These are phyloP conservation scores for Ogataea siamensis DNA, from an alignment of 805 yeast genomes.

Conservation along the genomic window DNA sequence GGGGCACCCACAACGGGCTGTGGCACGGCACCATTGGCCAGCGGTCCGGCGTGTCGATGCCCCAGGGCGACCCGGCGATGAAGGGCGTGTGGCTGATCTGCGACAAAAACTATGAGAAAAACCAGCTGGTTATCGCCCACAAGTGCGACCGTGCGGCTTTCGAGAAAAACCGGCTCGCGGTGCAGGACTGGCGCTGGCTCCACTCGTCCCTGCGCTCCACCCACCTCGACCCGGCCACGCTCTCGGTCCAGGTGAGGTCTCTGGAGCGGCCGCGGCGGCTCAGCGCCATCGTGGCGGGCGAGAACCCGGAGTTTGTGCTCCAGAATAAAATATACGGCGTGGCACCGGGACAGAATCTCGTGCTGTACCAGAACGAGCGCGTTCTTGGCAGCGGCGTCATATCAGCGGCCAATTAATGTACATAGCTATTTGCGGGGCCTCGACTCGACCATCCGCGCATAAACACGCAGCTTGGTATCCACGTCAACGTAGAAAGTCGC, in stretches of 20 bases:
- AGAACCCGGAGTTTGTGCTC: slow-evolving; percentile 38
- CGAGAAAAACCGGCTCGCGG: slow-evolving; percentile 42
- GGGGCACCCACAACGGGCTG: slow-evolving; percentile 82
- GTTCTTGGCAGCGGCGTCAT: slow-evolving; percentile 67
- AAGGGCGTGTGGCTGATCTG: slow-evolving; percentile 86
- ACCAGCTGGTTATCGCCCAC: slow-evolving; percentile 75
- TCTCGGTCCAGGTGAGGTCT: slow-evolving; percentile 69
- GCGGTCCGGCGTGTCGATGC: slow-evolving; percentile 74
- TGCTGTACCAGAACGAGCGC: slow-evolving; percentile 61
- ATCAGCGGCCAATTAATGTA: slow-evolving; percentile 3
- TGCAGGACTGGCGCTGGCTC: slow-evolving; percentile 52
- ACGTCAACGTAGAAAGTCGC: slow-evolving; percentile 13
- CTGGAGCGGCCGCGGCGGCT: slow-evolving; percentile 55
- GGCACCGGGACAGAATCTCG: slow-evolving; percentile 87
- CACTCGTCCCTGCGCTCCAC: slow-evolving; percentile 18
- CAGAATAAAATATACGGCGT: slow-evolving; percentile 59
- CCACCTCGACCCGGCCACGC: slow-evolving; percentile 15
- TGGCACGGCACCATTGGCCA: slow-evolving; percentile 98
- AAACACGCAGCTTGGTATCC: slow-evolving; percentile 9
- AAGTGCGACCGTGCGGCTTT: slow-evolving; percentile 63
- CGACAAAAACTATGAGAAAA: slow-evolving; percentile 59
- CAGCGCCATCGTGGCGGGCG: slow-evolving; percentile 5
- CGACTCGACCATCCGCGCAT: slow-evolving; percentile 3
- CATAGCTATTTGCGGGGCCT: slow-evolving; percentile 3
- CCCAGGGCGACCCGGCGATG: slow-evolving; percentile 77